Evolutionary conservation across 345 rosid genomes (phyloP).

Genomic region (Rhizophora mangle): DNA sequence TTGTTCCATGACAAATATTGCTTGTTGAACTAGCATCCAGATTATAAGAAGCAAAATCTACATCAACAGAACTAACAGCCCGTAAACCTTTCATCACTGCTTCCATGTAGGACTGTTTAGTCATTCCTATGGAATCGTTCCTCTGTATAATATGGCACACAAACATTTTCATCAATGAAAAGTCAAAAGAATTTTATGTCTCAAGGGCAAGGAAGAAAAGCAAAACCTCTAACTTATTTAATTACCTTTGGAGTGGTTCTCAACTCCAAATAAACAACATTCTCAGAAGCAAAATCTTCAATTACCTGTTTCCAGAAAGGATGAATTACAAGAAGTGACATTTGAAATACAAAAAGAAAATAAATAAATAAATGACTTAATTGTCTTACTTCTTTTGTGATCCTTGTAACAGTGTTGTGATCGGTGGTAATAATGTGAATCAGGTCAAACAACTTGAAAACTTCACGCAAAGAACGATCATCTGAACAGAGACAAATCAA

Average conservation of each 20-base stretch:
- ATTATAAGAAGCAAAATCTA: slow-evolving; percentile 42
- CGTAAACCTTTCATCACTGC: slow-evolving; percentile 78
- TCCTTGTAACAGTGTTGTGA: slow-evolving; percentile 69
- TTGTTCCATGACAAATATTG: slow-evolving; percentile 33
- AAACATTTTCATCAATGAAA: slow-evolving; percentile 10
- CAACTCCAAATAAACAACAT: slow-evolving; percentile 81
- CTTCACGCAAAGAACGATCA: slow-evolving; percentile 68
- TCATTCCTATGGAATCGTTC: slow-evolving; percentile 82
- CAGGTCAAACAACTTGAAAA: slow-evolving; percentile 83
- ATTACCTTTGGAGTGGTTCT: slow-evolving; percentile 93
- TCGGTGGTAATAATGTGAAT: slow-evolving; percentile 79
- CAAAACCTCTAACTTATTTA: background rate
- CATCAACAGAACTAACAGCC: slow-evolving; percentile 52
- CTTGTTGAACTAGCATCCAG: slow-evolving; percentile 18
- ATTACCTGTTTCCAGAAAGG: slow-evolving; percentile 49
- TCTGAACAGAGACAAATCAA: slow-evolving; percentile 29
- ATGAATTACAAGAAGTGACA: background rate
- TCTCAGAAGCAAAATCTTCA: slow-evolving; percentile 90
- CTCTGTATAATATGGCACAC: slow-evolving; percentile 44
- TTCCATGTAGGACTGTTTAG: slow-evolving; percentile 89
- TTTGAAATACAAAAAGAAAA: no score
- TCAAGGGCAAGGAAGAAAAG: background rate
- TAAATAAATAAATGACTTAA: background rate
- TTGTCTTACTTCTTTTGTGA: slow-evolving; percentile 67
- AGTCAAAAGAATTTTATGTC: background rate